Percentiles rank a stretch among this genome's conserved stretches.
Evolutionary conservation across 1,139 yeast species (phyloP).

Genomic region (Blastobotrys proliferans): DNA sequence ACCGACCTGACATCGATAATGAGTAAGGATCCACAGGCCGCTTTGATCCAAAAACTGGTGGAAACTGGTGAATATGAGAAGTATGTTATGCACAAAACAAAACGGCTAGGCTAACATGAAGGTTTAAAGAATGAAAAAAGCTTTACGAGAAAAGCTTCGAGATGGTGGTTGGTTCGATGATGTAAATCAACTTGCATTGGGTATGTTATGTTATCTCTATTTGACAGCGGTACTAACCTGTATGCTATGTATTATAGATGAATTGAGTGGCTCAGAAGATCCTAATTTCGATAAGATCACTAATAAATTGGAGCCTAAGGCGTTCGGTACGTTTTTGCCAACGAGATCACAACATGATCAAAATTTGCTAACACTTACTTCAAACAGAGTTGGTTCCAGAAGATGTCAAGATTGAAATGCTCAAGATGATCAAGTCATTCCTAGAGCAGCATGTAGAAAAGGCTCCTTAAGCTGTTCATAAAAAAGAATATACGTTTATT

Average conservation of each 20-base stretch:
- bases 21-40: neutral
- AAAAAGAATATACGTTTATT: neutral
- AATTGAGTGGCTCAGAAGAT: constrained; percentile 38
- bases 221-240: neutral
- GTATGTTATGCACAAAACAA: constrained; percentile 25
- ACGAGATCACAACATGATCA: neutral
- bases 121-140: constrained; percentile 29
- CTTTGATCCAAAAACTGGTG: constrained; percentile 44
- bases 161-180: constrained; percentile 87
- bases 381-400: constrained; percentile 59
- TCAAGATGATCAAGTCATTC: constrained; percentile 56
- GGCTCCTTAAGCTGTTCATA: constrained; percentile 17
- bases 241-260: constrained; percentile 28
- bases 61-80: constrained; percentile 76
- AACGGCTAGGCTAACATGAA: neutral
- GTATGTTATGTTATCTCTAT: too few relatives aligned
- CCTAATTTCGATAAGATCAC: constrained; percentile 54
- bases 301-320: constrained; percentile 56
- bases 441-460: constrained; percentile 44
- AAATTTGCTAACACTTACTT: constrained; percentile 2
- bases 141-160: constrained; percentile 57
- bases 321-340: constrained; percentile 44
- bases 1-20: neutral
- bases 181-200: constrained; percentile 55
- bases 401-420: constrained; percentile 54